Conservation (phyloP, 2,329 filamentous ascomycete species). For the Colletotrichum sp. region DNA sequence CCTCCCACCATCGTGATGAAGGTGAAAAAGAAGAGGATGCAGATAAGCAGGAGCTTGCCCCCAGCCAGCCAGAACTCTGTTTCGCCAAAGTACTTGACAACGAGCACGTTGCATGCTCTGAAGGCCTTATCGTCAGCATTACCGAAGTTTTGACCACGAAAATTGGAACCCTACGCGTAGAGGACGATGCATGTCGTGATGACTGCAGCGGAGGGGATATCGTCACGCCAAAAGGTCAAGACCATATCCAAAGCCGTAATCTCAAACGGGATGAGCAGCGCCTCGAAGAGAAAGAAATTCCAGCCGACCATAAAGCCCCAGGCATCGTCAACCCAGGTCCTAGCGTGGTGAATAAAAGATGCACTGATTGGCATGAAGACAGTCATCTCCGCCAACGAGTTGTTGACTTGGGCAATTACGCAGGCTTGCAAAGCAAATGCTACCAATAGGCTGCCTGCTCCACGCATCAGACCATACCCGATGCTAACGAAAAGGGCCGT, state of each 20-base stretch:
- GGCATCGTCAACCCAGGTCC: conserved; percentile 56
- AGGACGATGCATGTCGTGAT: conserved; percentile 1
- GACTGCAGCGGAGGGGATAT: conserved; percentile 28
- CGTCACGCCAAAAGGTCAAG: conserved; percentile 40
- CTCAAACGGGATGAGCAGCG: conserved; percentile 55
- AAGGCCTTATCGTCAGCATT: neutral
- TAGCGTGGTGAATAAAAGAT: conserved; percentile 50
- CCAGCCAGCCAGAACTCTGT: conserved; percentile 72
- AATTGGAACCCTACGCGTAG: neutral
- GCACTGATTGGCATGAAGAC: conserved; percentile 41
- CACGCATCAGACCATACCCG: neutral
- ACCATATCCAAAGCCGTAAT: conserved; percentile 49
- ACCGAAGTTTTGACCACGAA: neutral
- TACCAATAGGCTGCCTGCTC: neutral
- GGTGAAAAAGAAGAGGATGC: conserved; percentile 66
- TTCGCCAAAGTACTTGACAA: conserved; percentile 69
- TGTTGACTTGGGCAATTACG: conserved; percentile 47
- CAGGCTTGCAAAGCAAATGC: neutral
- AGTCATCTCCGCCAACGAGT: conserved; percentile 19
- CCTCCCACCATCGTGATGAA: conserved; percentile 69
- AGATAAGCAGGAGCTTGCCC: conserved; percentile 64
- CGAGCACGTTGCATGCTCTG: neutral
- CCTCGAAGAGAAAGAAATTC: conserved; percentile 58
- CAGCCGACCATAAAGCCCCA: conserved; percentile 52
- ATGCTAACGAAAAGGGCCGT: neutral